A percentile compares a stretch with the other conserved stretches of the same genome.
Evolutionary conservation across 176 grass and related monocot species (phyloP).

Genomic region (Bothriochloa decipiens): DNA sequence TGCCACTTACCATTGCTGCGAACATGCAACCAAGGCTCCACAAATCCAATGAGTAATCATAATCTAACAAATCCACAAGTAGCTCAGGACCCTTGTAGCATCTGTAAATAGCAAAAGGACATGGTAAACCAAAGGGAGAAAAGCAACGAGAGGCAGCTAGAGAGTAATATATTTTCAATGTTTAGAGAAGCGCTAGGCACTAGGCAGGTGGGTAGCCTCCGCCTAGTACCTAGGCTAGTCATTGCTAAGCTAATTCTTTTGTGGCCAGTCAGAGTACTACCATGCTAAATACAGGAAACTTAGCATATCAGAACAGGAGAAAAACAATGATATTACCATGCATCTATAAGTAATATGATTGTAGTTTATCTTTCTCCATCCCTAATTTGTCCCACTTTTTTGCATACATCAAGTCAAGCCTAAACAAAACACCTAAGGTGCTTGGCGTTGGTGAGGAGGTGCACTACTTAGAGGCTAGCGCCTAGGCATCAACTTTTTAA

Average conservation of each 20-base stretch:
- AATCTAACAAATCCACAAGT: conserved; percentile 96
- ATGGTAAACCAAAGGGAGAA: background rate
- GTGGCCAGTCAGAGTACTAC: background rate
- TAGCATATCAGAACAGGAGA: background rate
- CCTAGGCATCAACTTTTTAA: background rate
- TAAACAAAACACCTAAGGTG: background rate
- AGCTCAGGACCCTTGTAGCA: conserved; percentile 90
- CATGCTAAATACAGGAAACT: background rate
- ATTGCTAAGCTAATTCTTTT: background rate
- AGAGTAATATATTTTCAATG: background rate
- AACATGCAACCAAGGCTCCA: conserved; percentile 99
- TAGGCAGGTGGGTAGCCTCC: background rate
- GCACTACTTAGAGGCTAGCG: no score
- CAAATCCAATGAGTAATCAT: conserved; percentile 97
- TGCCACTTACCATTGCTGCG: conserved; percentile 79
- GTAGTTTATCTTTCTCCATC: background rate
- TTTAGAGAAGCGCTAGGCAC: background rate
- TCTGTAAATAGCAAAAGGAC: conserved; percentile 45
- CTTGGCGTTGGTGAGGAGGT: background rate
- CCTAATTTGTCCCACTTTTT: background rate
- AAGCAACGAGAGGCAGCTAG: background rate
- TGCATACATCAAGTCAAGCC: background rate
- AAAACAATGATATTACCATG: background rate
- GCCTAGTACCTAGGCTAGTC: background rate
- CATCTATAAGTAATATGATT: background rate